Evolutionary conservation across 2,329 filamentous ascomycete species (phyloP), one percentile per base, ranked within the genome.

Genomic region (Cytospora paraplurivora): DNA sequence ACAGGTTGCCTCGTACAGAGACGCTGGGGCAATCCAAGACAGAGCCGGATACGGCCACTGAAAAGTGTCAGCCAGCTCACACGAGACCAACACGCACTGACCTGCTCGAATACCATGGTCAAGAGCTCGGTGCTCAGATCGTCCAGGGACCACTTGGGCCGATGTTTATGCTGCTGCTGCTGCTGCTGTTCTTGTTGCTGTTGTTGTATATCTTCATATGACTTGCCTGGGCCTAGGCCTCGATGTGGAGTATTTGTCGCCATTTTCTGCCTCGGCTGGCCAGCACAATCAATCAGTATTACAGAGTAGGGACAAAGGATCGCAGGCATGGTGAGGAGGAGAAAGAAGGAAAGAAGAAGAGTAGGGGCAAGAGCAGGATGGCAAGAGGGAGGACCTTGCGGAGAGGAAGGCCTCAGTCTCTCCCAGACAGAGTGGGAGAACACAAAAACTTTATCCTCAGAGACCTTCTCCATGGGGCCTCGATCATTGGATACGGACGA

Each of bases 121-220:
- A 81, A 56, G 17, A 81, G 69, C 69, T 82, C 79, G 5, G 77
- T 74, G 68, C 77, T 80, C 19, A 82, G 73, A 59, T 73, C 69
- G 58, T 74, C 67, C 21, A 77, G 67, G 11, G 72, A 74, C 68
- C 71, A 72, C 58, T 50, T 68, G 35, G 61, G 66, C 50, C 55
- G 52, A 58, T 63, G 35, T 38, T 38, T 12, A 5, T 44, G 49
- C 37, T n/a, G 54, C 44, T 27, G 38, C 27, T 44, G 44, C 15
- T 38, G 56, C 38, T 59, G 57, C 17, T 49, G 57, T 19, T 49
- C 41, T n/a, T 59, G 57, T 55, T 41, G 59, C 12, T 8, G 27
- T 21, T 60, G 56, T 56, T 35, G 64, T 32, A 47, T 59, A 44
- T 37, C 56, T 66, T 47, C 66, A 67, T 67, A 71, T 69, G 50